phyloP scores from a whole-genome alignment of 2,329 filamentous ascomycete species.

The Botrytis elliptica region DNA sequence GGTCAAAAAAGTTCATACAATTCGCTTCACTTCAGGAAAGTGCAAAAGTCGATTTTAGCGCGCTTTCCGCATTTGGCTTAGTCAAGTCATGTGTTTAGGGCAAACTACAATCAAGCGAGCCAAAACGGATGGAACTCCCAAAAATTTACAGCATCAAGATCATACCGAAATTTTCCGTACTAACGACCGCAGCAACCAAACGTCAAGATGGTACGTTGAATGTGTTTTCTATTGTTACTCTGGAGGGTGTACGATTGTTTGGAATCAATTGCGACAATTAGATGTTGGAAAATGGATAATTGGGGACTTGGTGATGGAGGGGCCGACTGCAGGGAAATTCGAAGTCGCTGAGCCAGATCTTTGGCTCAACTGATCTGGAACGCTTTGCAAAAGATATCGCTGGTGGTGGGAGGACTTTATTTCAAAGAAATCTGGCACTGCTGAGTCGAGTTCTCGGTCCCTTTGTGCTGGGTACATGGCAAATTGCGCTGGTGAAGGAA shows the following conservation, averaged over 20 bases:
- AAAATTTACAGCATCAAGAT: constrained; percentile 17
- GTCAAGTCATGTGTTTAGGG: constrained; percentile 21
- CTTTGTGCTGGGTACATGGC: neutral
- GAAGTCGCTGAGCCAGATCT: neutral
- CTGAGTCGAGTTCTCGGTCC: neutral
- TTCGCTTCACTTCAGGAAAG: constrained; percentile 1
- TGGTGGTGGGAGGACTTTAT: neutral
- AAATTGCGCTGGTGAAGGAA: neutral
- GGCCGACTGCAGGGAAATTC: neutral
- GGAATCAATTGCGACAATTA: constrained; percentile 18
- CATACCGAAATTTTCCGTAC: constrained; percentile 18
- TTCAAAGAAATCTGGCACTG: neutral
- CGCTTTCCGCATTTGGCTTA: neutral
- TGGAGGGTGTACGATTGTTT: constrained; percentile 10
- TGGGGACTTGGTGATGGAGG: constrained; percentile 13
- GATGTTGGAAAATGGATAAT: constrained; percentile 4
- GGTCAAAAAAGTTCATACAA: constrained; percentile 3
- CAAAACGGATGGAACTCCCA: constrained; percentile 17
- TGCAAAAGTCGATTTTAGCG: constrained; percentile 17
- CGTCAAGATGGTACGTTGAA: constrained; percentile 26
- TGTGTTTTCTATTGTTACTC: constrained; percentile 3
- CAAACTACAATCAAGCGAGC: constrained; percentile 20
- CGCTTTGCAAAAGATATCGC: neutral
- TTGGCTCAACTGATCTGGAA: neutral
- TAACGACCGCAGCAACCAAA: constrained; percentile 22